phyloP scores from a whole-genome alignment of 2,329 filamentous ascomycete species.

The Claviceps citrina region DNA sequence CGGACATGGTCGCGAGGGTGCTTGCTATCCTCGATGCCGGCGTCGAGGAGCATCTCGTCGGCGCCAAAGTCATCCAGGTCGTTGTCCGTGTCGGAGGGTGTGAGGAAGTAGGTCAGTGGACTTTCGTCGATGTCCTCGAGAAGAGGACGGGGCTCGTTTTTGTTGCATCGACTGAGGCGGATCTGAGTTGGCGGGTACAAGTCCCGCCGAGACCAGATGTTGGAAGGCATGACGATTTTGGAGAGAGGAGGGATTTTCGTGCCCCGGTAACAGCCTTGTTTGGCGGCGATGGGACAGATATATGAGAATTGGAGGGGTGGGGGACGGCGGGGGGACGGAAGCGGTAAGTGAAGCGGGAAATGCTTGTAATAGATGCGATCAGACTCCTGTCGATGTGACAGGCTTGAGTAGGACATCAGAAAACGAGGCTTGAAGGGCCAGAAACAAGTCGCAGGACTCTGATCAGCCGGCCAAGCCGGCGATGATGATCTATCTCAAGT shows the following conservation, averaged over 20 bases:
- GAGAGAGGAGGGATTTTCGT: neutral
- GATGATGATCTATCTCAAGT: slow-evolving; percentile 3
- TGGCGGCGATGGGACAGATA: neutral
- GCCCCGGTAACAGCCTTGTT: too few relatives aligned
- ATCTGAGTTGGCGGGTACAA: slow-evolving; percentile 39
- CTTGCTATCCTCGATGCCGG: slow-evolving; percentile 38
- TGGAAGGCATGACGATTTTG: slow-evolving; percentile 19
- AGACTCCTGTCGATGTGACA: neutral
- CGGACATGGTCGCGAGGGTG: slow-evolving; percentile 31
- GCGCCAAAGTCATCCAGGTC: slow-evolving; percentile 24
- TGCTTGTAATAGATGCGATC: neutral
- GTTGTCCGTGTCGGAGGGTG: slow-evolving; percentile 28
- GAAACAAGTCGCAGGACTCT: neutral
- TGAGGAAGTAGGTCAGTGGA: slow-evolving; percentile 41
- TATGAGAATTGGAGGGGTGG: too few relatives aligned
- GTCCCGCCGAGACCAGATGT: slow-evolving; percentile 24
- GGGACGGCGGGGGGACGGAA: too few relatives aligned
- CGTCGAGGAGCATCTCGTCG: slow-evolving; percentile 37
- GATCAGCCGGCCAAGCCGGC: slow-evolving; percentile 2
- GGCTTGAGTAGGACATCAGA: neutral
- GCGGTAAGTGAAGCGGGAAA: neutral
- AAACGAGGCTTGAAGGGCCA: too few relatives aligned
- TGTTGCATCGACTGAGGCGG: slow-evolving; percentile 24
- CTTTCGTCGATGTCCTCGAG: slow-evolving; percentile 37
- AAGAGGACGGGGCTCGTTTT: slow-evolving; percentile 22